Percentiles rank a stretch among this genome's conserved stretches.
phyloP scores from a whole-genome alignment of 306 rosid genomes.

The Erythrophleum fordii region DNA sequence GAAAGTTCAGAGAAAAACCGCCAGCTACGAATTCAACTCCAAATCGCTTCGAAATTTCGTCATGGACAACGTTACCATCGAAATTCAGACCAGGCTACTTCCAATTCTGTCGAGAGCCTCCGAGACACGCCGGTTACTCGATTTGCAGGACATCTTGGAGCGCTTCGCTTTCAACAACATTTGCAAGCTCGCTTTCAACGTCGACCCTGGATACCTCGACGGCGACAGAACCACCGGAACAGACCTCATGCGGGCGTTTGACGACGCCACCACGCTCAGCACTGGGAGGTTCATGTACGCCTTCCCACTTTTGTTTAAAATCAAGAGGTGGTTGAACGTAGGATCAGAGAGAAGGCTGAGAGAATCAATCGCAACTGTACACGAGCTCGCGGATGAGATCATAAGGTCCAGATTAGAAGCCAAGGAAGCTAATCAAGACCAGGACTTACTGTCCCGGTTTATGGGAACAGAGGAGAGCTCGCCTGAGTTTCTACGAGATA shows the following conservation, averaged over 20 bases:
- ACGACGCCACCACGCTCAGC: constrained; percentile 52
- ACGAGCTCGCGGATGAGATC: constrained; percentile 53
- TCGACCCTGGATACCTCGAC: constrained; percentile 65
- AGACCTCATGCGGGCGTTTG: constrained; percentile 68
- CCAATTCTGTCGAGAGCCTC: constrained; percentile 50
- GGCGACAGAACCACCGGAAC: constrained; percentile 45
- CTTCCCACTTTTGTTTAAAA: constrained; percentile 9
- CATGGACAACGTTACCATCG: constrained; percentile 52
- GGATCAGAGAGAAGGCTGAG: constrained; percentile 54
- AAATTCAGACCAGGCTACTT: constrained; percentile 50
- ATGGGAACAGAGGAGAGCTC: constrained; percentile 46
- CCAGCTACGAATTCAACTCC: constrained; percentile 69
- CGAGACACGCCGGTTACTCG: constrained; percentile 32
- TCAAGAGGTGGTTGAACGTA: constrained; percentile 44
- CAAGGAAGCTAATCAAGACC: not conserved
- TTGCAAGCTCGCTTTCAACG: constrained; percentile 64
- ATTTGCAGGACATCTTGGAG: constrained; percentile 66
- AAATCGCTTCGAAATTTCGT: constrained; percentile 60
- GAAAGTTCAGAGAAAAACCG: constrained; percentile 66
- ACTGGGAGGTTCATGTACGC: constrained; percentile 53
- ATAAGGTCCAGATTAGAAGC: constrained; percentile 52
- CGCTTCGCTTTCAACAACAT: constrained; percentile 70
- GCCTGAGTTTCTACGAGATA: constrained; percentile 63
- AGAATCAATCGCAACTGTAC: constrained; percentile 52
- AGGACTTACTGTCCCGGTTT: constrained; percentile 66